Percentiles rank a stretch among this genome's conserved stretches.
These are phyloP conservation scores for Sistotremastrum suecicum DNA, from an alignment of 768 basidiomycete species.

Conservation along the genomic window DNA sequence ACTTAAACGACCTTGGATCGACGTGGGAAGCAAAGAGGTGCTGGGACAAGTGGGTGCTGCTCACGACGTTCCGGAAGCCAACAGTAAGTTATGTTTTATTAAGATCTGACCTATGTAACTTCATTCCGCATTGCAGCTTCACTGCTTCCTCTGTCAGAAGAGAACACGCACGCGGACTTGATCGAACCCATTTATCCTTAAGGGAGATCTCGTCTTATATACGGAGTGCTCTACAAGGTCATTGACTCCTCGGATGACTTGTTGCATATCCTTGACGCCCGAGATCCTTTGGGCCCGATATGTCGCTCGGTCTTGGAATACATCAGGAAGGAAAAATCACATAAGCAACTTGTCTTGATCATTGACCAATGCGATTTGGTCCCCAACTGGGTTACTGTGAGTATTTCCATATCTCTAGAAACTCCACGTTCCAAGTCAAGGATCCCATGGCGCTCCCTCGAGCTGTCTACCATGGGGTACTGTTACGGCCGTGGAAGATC, in stretches of 20 bases:
- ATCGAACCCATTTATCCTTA: slow-evolving; percentile 90
- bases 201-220: slow-evolving; percentile 90
- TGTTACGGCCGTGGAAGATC: slow-evolving; percentile 39
- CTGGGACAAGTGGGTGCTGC: slow-evolving; percentile 18
- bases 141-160: too few relatives aligned
- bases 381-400: slow-evolving; percentile 95
- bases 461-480: slow-evolving; percentile 11
- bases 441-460: slow-evolving; percentile 8
- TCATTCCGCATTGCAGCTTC: too few relatives aligned
- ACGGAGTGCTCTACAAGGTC: slow-evolving; percentile 97
- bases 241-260: slow-evolving; percentile 97
- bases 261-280: slow-evolving; percentile 87
- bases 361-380: slow-evolving; percentile 98
- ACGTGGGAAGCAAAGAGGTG: slow-evolving; percentile 87
- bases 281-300: slow-evolving; percentile 89
- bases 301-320: slow-evolving; percentile 91
- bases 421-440: slow-evolving; percentile 32
- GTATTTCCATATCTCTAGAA: slow-evolving; percentile 16
- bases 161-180: slow-evolving; percentile 52
- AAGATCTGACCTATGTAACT: too few relatives aligned
- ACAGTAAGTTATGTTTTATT: too few relatives aligned
- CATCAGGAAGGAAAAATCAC: slow-evolving; percentile 88
- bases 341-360: slow-evolving; percentile 93
- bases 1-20: slow-evolving; percentile 75
- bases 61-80: too few relatives aligned